A percentile compares a stretch with the other conserved stretches of the same genome.
These are phyloP conservation scores for Artemisia argyi DNA, from an alignment of 129 eudicot genomes.

Conservation along the genomic window DNA sequence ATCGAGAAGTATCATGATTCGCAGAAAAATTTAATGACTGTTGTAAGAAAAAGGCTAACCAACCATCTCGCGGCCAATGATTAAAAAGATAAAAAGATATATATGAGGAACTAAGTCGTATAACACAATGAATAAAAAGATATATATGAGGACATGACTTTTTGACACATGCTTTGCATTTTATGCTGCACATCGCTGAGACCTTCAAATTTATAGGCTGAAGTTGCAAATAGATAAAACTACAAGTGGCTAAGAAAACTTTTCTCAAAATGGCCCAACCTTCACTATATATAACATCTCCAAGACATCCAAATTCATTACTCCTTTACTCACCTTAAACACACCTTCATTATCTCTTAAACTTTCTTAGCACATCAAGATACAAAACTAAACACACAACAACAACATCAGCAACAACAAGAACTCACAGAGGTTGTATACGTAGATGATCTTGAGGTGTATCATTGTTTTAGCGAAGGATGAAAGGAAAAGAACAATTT, in stretches of 20 bases:
- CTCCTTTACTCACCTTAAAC: background rate
- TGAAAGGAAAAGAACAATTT: constrained; percentile 34
- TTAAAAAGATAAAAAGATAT: too few relatives aligned
- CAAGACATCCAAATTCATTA: background rate
- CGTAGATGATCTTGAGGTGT: background rate
- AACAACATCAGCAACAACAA: too few relatives aligned
- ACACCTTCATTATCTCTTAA: constrained; percentile 4
- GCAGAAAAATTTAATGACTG: too few relatives aligned
- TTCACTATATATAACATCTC: constrained; percentile 25
- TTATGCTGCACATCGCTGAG: too few relatives aligned
- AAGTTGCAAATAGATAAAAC: constrained; percentile 12
- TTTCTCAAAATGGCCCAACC: background rate
- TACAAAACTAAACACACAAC: constrained; percentile 10
- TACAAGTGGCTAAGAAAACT: constrained; percentile 16
- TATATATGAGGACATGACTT: too few relatives aligned
- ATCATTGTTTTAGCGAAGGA: background rate
- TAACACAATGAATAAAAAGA: too few relatives aligned
- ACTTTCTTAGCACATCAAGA: background rate
- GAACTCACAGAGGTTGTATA: background rate
- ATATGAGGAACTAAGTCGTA: too few relatives aligned
- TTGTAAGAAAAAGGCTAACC: too few relatives aligned
- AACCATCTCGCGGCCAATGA: too few relatives aligned
- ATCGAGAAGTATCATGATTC: too few relatives aligned
- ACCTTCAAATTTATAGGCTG: too few relatives aligned
- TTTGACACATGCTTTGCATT: too few relatives aligned